phyloP scores from a whole-genome alignment of 139 green algal species.

The Chlamydomonas applanata region DNA sequence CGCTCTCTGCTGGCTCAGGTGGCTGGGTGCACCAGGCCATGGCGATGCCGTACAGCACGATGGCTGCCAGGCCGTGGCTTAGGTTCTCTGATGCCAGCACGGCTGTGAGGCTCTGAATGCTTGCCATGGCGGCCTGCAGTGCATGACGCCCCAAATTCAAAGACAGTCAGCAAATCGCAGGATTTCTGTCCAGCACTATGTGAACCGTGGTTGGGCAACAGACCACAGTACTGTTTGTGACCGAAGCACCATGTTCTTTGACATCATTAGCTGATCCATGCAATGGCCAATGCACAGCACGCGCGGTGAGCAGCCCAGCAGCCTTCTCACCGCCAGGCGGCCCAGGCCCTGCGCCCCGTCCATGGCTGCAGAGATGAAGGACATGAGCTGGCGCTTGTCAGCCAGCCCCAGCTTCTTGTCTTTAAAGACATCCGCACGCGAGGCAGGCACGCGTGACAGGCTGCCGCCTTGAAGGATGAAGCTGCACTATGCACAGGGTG shows the following conservation, averaged over 20 bases:
- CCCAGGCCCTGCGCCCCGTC: slow-evolving; percentile 32
- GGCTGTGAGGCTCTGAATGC: neutral
- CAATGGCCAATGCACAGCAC: neutral
- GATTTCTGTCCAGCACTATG: too few species aligned
- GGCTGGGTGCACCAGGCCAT: slow-evolving; percentile 22
- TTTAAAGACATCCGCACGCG: slow-evolving; percentile 77
- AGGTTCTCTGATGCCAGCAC: slow-evolving; percentile 31
- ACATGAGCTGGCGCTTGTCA: slow-evolving; percentile 80
- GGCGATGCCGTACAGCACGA: slow-evolving; percentile 67
- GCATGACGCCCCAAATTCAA: too few species aligned
- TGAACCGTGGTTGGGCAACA: too few species aligned
- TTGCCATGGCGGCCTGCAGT: neutral
- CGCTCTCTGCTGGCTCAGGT: neutral
- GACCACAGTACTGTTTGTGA: too few species aligned
- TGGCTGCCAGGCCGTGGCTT: slow-evolving; percentile 43
- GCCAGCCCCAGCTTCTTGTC: slow-evolving; percentile 54
- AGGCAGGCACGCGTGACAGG: slow-evolving; percentile 62
- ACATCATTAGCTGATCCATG: neutral
- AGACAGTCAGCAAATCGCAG: too few species aligned
- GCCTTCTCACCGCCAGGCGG: slow-evolving; percentile 7
- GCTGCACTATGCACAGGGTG: slow-evolving; percentile 1
- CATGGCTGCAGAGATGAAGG: slow-evolving; percentile 60
- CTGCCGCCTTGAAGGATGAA: slow-evolving; percentile 1
- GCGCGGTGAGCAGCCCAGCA: neutral
- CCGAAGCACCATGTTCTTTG: neutral